Evolutionary conservation across 805 yeast genomes (phyloP).

Genomic region (Zygosaccharomyces bisporus): DNA sequence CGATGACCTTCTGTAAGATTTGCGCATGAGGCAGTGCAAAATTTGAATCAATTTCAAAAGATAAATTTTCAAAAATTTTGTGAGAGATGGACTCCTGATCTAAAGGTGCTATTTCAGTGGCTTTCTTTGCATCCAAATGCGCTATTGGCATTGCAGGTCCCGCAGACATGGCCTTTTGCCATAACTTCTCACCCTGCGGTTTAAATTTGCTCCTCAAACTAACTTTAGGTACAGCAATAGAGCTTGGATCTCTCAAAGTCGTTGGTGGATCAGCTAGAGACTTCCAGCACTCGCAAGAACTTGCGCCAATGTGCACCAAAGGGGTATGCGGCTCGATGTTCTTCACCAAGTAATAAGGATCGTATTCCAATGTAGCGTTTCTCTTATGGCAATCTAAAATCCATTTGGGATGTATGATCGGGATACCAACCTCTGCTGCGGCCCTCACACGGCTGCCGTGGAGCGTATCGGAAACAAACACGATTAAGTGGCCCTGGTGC

Average conservation of each 20-base stretch:
- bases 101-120: background rate
- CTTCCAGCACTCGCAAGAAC: constrained; percentile 33
- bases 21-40: constrained; percentile 21
- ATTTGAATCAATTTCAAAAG: constrained; percentile 16
- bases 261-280: constrained; percentile 10
- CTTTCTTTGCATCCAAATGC: background rate
- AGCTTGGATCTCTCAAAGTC: background rate
- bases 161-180: constrained; percentile 29
- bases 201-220: constrained; percentile 26
- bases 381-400: constrained; percentile 39
- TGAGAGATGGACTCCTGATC: background rate
- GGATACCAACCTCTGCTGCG: constrained; percentile 40
- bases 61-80: constrained; percentile 16
- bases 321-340: constrained; percentile 16
- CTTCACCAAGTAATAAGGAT: constrained; percentile 31
- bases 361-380: constrained; percentile 40
- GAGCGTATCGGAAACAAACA: constrained; percentile 31
- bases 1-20: constrained; percentile 26
- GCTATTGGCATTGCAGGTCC: constrained; percentile 1
- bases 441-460: constrained; percentile 33
- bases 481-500: constrained; percentile 12
- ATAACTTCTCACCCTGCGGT: constrained; percentile 29
- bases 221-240: constrained; percentile 1
- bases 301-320: constrained; percentile 33
- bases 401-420: constrained; percentile 45